Conservation (phyloP, 345 rosid species). For the Salix purpurea region DNA sequence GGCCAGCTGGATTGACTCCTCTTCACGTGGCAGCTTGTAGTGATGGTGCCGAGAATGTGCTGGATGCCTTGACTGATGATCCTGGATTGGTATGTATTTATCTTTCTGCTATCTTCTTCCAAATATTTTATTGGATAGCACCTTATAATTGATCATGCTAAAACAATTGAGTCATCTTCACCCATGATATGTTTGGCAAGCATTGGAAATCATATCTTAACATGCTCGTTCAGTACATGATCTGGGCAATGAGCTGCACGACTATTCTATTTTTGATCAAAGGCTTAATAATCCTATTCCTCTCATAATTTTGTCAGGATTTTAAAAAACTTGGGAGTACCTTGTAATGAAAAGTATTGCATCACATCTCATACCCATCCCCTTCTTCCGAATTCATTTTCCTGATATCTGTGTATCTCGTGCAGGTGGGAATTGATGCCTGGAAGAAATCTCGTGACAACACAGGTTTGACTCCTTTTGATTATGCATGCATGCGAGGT, state of each 20-base stretch:
- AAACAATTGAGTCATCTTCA: neutral
- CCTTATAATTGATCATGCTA: neutral
- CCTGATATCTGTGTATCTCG: neutral
- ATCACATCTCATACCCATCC: neutral
- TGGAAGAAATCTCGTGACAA: conserved; percentile 83
- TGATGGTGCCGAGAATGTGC: conserved; percentile 78
- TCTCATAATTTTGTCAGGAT: neutral
- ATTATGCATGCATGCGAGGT: conserved; percentile 89
- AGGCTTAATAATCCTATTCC: neutral
- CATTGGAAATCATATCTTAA: neutral
- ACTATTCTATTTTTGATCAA: neutral
- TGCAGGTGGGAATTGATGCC: conserved; percentile 82
- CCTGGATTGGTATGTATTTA: conserved; percentile 63
- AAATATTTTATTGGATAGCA: neutral
- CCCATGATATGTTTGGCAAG: neutral
- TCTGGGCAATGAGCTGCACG: neutral
- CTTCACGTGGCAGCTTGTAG: conserved; percentile 93
- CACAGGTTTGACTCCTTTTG: conserved; percentile 96
- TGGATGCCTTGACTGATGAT: conserved; percentile 83
- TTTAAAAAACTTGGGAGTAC: neutral
- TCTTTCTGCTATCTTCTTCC: neutral
- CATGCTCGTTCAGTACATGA: neutral
- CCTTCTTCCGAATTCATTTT: neutral
- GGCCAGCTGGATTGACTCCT: conserved; percentile 93
- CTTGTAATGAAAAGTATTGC: neutral